Conservation (phyloP, 1,284 basidiomycete species). For the Ustilago nuda region DNA sequence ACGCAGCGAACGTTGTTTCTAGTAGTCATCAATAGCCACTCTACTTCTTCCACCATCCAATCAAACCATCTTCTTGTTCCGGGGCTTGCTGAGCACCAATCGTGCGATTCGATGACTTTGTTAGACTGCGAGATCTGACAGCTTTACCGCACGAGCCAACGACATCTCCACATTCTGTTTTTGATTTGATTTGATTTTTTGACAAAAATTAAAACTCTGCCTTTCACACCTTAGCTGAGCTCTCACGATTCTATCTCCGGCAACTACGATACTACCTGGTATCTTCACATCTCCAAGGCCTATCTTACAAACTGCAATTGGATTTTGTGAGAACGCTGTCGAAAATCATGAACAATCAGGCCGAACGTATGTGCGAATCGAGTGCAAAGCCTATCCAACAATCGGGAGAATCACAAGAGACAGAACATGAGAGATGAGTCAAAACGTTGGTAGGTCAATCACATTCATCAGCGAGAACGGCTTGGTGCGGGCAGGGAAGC, state of each 20-base stretch:
- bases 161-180: neutral
- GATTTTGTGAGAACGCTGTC: neutral
- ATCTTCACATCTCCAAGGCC: conserved; percentile 35
- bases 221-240: neutral
- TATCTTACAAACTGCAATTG: conserved; percentile 16
- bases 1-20: neutral
- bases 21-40: neutral
- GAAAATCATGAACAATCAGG: neutral
- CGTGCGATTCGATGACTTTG: neutral
- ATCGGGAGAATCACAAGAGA: neutral
- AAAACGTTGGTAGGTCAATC: neutral
- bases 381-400: neutral
- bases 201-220: neutral
- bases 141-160: neutral
- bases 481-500: conserved; percentile 12
- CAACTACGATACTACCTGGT: neutral
- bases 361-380: neutral
- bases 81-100: neutral
- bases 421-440: neutral
- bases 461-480: neutral
- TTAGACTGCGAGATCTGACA: neutral
- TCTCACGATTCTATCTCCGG: neutral
- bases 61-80: neutral
- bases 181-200: too few relatives aligned
- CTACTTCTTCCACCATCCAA: neutral